These are phyloP conservation scores for Lunularia cruciata DNA, from an alignment of 225 moss, liverwort and hornwort species.

Conservation along the genomic window DNA sequence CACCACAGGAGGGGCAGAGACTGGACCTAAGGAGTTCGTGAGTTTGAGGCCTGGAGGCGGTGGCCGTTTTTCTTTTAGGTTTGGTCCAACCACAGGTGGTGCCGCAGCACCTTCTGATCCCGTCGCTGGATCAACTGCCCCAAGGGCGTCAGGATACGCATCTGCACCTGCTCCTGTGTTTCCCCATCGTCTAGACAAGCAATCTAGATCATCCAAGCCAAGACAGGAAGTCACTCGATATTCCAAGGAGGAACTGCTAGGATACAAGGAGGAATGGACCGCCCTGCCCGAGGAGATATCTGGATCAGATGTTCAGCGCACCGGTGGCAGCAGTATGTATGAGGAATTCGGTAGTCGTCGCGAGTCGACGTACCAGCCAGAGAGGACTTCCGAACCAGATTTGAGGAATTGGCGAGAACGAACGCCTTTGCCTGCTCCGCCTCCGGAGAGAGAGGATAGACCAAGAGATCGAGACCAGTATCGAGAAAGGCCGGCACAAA, in stretches of 20 bases:
- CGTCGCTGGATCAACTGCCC: constrained; percentile 30
- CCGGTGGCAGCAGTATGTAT: constrained; percentile 26
- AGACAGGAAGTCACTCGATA: constrained; percentile 44
- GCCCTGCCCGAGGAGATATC: constrained; percentile 45
- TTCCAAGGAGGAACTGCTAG: constrained; percentile 49
- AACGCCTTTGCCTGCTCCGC: constrained; percentile 37
- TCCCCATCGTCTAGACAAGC: constrained; percentile 43
- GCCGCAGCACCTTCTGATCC: constrained; percentile 31
- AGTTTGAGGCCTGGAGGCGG: constrained; percentile 53
- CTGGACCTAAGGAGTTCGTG: constrained; percentile 34
- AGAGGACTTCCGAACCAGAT: constrained; percentile 43
- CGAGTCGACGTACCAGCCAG: constrained; percentile 37
- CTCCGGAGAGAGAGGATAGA: constrained; percentile 61
- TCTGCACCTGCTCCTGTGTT: constrained; percentile 29
- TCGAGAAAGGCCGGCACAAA: constrained; percentile 37
- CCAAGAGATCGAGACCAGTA: constrained; percentile 49
- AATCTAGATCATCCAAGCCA: constrained; percentile 35
- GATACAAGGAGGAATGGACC: constrained; percentile 45
- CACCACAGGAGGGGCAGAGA: constrained; percentile 27
- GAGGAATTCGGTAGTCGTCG: constrained; percentile 43
- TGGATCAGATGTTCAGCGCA: constrained; percentile 50
- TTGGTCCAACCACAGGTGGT: constrained; percentile 35
- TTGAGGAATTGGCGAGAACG: constrained; percentile 51
- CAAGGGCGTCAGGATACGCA: constrained; percentile 27
- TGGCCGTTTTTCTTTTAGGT: constrained; percentile 45